Evolutionary conservation across 1,284 basidiomycete genomes (phyloP).

Genomic region (Sporisorium exsertum): DNA sequence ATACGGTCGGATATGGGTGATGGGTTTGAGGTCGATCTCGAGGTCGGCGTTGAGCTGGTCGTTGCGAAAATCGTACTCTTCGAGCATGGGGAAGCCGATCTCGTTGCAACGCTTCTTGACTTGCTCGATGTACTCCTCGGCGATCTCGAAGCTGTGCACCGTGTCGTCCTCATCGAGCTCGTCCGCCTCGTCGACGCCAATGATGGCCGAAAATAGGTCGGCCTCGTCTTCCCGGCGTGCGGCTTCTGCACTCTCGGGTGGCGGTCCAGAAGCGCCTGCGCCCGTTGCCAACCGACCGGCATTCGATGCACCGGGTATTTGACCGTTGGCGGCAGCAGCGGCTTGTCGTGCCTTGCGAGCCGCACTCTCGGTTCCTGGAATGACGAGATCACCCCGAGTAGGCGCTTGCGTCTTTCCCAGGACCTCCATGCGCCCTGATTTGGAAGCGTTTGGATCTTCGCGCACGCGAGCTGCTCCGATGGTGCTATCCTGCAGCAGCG

Average conservation of each 20-base stretch:
- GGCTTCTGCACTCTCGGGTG: constrained; percentile 34
- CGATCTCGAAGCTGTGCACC: constrained; percentile 68
- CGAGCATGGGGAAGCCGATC: constrained; percentile 67
- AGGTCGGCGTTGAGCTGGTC: constrained; percentile 67
- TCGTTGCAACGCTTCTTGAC: constrained; percentile 69
- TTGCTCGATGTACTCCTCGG: constrained; percentile 66
- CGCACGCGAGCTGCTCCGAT: constrained; percentile 61
- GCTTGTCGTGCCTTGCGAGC: constrained; percentile 45
- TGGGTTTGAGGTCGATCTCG: constrained; percentile 68
- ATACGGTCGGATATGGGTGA: constrained; percentile 68
- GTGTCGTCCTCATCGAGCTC: constrained; percentile 68
- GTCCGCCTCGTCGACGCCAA: constrained; percentile 67
- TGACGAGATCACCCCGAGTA: constrained; percentile 61
- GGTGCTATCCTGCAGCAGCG: constrained; percentile 63
- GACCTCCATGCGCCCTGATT: constrained; percentile 48
- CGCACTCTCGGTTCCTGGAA: constrained; percentile 61
- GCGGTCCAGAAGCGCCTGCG: constrained; percentile 25
- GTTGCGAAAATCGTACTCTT: constrained; percentile 69
- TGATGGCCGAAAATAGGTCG: constrained; percentile 68
- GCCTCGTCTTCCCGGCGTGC: constrained; percentile 57
- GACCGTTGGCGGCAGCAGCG: constrained; percentile 34
- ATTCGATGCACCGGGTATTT: constrained; percentile 15
- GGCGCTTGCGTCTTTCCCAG: constrained; percentile 58
- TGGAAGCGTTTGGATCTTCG: constrained; percentile 49
- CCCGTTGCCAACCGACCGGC: constrained; percentile 10